Percentiles rank a stretch among this genome's conserved stretches.
Evolutionary conservation across 78 protist genomes (phyloP).

Genomic region (Dictyostelium capitatum): DNA sequence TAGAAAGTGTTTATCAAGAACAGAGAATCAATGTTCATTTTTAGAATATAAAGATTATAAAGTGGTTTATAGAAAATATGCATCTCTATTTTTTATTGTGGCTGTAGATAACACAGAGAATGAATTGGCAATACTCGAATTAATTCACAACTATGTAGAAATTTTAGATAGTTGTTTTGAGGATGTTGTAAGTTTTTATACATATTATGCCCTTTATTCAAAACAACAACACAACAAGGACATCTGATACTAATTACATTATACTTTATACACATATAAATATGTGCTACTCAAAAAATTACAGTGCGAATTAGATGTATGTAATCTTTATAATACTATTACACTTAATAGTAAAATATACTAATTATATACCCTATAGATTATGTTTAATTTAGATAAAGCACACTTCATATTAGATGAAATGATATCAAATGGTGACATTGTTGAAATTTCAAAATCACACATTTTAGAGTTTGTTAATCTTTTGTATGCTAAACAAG

Average conservation of each 20-base stretch:
- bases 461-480: slow-evolving; percentile 47
- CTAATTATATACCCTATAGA: slow-evolving; percentile 59
- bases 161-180: slow-evolving; percentile 96
- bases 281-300: neutral
- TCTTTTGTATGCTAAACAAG: slow-evolving; percentile 8
- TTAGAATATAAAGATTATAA: slow-evolving; percentile 90
- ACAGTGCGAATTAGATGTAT: slow-evolving; percentile 83
- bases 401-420: slow-evolving; percentile 98
- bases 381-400: slow-evolving; percentile 97
- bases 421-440: slow-evolving; percentile 95
- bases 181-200: slow-evolving; percentile 64
- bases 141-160: slow-evolving; percentile 96
- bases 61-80: slow-evolving; percentile 95
- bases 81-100: slow-evolving; percentile 97
- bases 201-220: neutral
- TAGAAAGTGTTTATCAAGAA: slow-evolving; percentile 93
- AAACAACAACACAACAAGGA: neutral
- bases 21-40: slow-evolving; percentile 93
- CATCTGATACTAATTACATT: neutral
- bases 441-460: slow-evolving; percentile 88
- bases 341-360: too few relatives aligned
- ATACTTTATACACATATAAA: neutral
- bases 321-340: neutral
- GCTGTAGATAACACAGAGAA: slow-evolving; percentile 92
- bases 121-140: slow-evolving; percentile 95